Conservation (phyloP, 495 filamentous ascomycete genomes). For the Penicillium herquei region DNA sequence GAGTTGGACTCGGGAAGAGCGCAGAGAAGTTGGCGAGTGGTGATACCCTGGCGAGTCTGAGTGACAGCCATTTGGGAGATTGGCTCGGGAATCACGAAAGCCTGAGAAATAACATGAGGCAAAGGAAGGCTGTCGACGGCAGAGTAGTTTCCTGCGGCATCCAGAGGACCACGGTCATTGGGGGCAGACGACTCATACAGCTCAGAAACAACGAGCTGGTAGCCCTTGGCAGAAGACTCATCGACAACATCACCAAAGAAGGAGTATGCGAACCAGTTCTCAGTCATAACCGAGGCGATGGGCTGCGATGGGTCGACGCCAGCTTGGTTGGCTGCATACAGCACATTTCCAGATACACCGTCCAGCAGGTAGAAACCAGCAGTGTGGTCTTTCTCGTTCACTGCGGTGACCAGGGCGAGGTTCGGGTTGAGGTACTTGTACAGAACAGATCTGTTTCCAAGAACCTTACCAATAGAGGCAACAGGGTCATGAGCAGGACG, state of each 20-base stretch:
- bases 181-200: conserved; percentile 80
- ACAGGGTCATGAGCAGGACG: conserved; percentile 79
- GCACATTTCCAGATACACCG: conserved; percentile 75
- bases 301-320: conserved; percentile 73
- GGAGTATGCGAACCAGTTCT: conserved; percentile 97
- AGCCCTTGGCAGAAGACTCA: conserved; percentile 66
- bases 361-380: conserved; percentile 82
- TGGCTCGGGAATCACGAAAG: conserved; percentile 72
- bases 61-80: conserved; percentile 80
- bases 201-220: conserved; percentile 84
- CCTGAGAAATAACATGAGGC: conserved; percentile 74
- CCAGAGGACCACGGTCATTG: conserved; percentile 84
- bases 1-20: conserved; percentile 66
- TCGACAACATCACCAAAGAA: conserved; percentile 63
- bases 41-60: conserved; percentile 91
- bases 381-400: conserved; percentile 47
- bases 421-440: conserved; percentile 98
- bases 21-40: conserved; percentile 76
- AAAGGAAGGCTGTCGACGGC: conserved; percentile 43
- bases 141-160: conserved; percentile 67
- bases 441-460: conserved; percentile 85
- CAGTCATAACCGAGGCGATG: conserved; percentile 74
- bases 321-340: conserved; percentile 67
- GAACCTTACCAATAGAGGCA: conserved; percentile 90
- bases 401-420: conserved; percentile 71